These are phyloP conservation scores for Hyaloscypha hepaticicola DNA, from an alignment of 495 filamentous ascomycete species.

Conservation along the genomic window DNA sequence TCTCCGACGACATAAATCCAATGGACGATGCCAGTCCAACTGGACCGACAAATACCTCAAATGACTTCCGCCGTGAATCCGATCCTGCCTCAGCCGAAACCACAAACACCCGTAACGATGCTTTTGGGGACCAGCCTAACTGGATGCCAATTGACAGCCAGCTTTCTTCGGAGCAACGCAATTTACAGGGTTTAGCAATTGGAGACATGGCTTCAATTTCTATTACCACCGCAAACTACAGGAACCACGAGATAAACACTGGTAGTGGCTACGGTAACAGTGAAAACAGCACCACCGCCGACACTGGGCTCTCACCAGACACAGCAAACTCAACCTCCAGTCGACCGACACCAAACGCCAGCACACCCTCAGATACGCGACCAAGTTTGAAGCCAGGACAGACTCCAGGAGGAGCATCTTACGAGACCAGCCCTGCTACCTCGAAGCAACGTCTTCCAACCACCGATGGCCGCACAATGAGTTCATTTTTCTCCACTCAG, in stretches of 20 bases:
- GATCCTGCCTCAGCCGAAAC: constrained; percentile 4
- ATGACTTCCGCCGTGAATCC: constrained; percentile 8
- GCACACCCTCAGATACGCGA: constrained; percentile 43
- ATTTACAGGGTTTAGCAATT: constrained; percentile 34
- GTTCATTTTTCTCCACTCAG: constrained; percentile 21
- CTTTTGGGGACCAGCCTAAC: constrained; percentile 11
- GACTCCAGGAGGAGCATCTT: constrained; percentile 40
- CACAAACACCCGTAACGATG: not conserved
- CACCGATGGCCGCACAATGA: constrained; percentile 27
- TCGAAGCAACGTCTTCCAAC: constrained; percentile 39
- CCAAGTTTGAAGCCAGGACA: constrained; percentile 31
- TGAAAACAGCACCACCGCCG: constrained; percentile 29
- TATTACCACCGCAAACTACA: constrained; percentile 16
- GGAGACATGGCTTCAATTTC: constrained; percentile 6
- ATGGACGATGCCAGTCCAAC: constrained; percentile 16
- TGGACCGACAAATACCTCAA: not conserved
- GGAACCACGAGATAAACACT: constrained; percentile 15
- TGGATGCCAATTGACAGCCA: constrained; percentile 15
- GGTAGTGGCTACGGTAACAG: constrained; percentile 33
- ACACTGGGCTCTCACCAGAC: constrained; percentile 30
- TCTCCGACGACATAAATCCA: constrained; percentile 14
- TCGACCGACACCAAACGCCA: constrained; percentile 53
- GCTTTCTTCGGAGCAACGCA: constrained; percentile 25
- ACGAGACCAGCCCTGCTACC: constrained; percentile 44
- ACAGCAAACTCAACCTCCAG: constrained; percentile 44